Percentiles rank a stretch among this genome's conserved stretches.
Evolutionary conservation across 192 early-diverging fungal species (phyloP).

Genomic region (Funneliformis geosporum): DNA sequence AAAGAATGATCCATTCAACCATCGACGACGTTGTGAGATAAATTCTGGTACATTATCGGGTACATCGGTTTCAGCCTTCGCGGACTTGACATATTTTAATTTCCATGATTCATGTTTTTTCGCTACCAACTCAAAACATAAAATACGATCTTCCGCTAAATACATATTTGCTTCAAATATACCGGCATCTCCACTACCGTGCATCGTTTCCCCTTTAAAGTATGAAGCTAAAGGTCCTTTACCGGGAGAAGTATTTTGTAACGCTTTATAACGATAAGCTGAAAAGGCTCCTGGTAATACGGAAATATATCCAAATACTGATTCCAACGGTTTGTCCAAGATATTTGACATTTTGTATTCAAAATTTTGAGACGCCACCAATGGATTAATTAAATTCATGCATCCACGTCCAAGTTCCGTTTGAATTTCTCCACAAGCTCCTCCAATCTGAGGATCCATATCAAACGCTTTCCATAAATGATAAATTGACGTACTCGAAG

Average conservation of each 20-base stretch:
- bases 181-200: conserved; percentile 54
- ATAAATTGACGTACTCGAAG: conserved; percentile 80
- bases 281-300: conserved; percentile 97
- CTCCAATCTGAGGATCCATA: conserved; percentile 75
- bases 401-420: conserved; percentile 76
- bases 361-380: conserved; percentile 96
- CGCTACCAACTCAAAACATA: conserved; percentile 93
- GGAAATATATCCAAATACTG: conserved; percentile 93
- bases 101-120: conserved; percentile 78
- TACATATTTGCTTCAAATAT: conserved; percentile 95
- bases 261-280: conserved; percentile 86
- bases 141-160: conserved; percentile 87
- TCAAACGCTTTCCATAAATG: conserved; percentile 94
- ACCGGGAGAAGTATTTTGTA: conserved; percentile 66
- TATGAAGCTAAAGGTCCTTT: conserved; percentile 76
- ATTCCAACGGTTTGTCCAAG: conserved; percentile 96
- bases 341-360: conserved; percentile 99
- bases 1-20: conserved; percentile 93
- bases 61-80: conserved; percentile 92
- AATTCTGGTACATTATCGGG: conserved; percentile 87
- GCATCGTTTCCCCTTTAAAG: conserved; percentile 90
- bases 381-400: conserved; percentile 75
- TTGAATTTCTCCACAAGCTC: conserved; percentile 94
- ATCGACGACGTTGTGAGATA: conserved; percentile 91
- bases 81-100: conserved; percentile 83